Evolutionary conservation across 2,329 filamentous ascomycete species (phyloP).

Genomic region (Didymella lethalis): DNA sequence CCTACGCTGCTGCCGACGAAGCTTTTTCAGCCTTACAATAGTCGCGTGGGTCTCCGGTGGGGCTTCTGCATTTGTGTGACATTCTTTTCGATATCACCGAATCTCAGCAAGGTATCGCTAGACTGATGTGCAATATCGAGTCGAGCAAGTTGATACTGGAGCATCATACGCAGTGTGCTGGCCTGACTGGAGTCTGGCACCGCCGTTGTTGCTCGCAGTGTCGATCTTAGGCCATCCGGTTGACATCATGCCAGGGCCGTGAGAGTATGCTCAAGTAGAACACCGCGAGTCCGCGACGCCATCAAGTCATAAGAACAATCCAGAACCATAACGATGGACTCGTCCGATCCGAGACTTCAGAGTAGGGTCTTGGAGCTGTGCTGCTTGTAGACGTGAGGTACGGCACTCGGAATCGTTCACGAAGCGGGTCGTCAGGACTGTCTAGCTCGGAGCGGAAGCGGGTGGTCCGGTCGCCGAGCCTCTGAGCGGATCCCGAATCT

Average conservation of each 20-base stretch:
- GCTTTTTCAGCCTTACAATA: constrained; percentile 32
- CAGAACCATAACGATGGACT: neutral
- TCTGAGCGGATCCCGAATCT: constrained; percentile 23
- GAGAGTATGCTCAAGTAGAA: neutral
- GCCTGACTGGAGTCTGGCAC: neutral
- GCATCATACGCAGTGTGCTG: neutral
- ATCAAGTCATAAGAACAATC: neutral
- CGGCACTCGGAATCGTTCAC: constrained; percentile 16
- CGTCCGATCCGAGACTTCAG: neutral
- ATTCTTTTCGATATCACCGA: constrained; percentile 10
- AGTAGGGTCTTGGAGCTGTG: neutral
- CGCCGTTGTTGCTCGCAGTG: neutral
- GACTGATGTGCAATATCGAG: neutral
- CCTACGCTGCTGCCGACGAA: constrained; percentile 10
- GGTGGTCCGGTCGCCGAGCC: constrained; percentile 31
- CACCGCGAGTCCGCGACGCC: neutral
- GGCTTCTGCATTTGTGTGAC: constrained; percentile 14
- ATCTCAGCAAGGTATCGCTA: neutral
- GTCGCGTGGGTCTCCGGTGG: constrained; percentile 20
- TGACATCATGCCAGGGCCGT: neutral
- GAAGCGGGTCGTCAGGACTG: constrained; percentile 7
- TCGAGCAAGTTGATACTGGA: neutral
- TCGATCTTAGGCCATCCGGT: neutral
- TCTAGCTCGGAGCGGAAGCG: constrained; percentile 29
- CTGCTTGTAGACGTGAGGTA: constrained; percentile 5